Percentiles rank a stretch among this genome's conserved stretches.
phyloP scores from a whole-genome alignment of 1,284 basidiomycete species.

The Microbotryum silenes-acaulis region DNA sequence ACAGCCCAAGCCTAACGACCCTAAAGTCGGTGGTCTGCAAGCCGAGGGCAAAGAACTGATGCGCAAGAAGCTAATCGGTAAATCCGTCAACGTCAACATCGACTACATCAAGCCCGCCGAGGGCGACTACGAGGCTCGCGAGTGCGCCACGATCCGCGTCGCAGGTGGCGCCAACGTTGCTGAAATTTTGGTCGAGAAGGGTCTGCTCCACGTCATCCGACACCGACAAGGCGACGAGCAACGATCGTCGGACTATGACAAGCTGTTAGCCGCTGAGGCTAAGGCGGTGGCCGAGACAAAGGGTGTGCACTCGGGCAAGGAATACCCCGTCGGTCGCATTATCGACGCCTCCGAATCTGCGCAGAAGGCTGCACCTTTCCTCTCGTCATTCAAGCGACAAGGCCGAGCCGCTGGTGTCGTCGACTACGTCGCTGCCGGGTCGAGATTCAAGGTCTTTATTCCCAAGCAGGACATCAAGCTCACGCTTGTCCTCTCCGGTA shows the following conservation, averaged over 20 bases:
- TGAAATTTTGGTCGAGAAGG: conserved; percentile 86
- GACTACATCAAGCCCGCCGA: conserved; percentile 89
- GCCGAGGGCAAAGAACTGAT: conserved; percentile 85
- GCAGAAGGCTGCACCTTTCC: conserved; percentile 62
- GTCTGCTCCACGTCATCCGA: conserved; percentile 78
- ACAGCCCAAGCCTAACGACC: conserved; percentile 54
- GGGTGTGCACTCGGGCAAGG: conserved; percentile 90
- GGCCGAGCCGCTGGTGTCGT: conserved; percentile 78
- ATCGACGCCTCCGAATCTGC: conserved; percentile 84
- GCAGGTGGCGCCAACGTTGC: conserved; percentile 65
- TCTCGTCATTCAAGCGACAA: conserved; percentile 83
- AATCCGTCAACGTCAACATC: conserved; percentile 65
- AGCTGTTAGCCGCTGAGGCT: conserved; percentile 88
- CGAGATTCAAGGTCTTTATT: conserved; percentile 83
- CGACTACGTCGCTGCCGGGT: conserved; percentile 87
- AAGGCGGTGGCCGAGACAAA: conserved; percentile 59
- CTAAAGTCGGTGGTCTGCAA: conserved; percentile 79
- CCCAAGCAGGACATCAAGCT: conserved; percentile 87
- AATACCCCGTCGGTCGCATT: conserved; percentile 56
- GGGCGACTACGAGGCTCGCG: conserved; percentile 85
- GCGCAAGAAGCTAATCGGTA: conserved; percentile 82
- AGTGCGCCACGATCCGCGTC: conserved; percentile 71
- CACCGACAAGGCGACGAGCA: conserved; percentile 91
- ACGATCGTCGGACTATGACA: conserved; percentile 86
- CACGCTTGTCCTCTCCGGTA: conserved; percentile 68